Percentiles rank a stretch among this genome's conserved stretches.
These are phyloP conservation scores for Macrocystidia cucumis DNA, from an alignment of 1,284 basidiomycete species.

Conservation along the genomic window DNA sequence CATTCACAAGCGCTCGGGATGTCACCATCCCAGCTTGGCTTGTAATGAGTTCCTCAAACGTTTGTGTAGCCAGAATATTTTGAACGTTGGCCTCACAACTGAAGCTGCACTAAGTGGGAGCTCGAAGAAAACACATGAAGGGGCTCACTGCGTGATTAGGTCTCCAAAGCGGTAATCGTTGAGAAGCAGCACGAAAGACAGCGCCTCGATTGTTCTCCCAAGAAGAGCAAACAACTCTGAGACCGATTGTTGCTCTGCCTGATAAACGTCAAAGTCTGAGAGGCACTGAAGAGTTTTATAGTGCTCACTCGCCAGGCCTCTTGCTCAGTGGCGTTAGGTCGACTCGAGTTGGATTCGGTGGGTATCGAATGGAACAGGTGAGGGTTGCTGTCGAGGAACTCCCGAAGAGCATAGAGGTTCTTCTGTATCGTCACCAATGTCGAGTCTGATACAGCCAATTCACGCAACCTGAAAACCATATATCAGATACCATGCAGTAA, in stretches of 20 bases:
- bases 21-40: constrained; percentile 75
- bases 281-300: constrained; percentile 7
- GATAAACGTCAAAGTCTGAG: constrained; percentile 9
- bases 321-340: constrained; percentile 53
- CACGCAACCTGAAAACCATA: constrained; percentile 25
- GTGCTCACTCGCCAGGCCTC: constrained; percentile 76
- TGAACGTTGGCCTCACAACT: constrained; percentile 71
- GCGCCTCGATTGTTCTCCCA: constrained; percentile 81
- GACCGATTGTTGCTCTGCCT: constrained; percentile 81
- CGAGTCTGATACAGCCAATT: constrained; percentile 55
- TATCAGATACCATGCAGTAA: background rate
- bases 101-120: constrained; percentile 5
- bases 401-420: constrained; percentile 71
- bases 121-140: constrained; percentile 4
- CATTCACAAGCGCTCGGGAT: constrained; percentile 86
- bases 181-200: constrained; percentile 89
- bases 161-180: constrained; percentile 90
- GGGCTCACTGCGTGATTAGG: constrained; percentile 67
- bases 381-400: constrained; percentile 71
- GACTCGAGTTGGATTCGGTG: constrained; percentile 51
- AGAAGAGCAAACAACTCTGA: constrained; percentile 68
- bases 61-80: constrained; percentile 58
- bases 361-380: constrained; percentile 74
- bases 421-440: constrained; percentile 66
- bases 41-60: constrained; percentile 82